Base-by-base conservation (phyloP, 495 filamentous ascomycete species). In the Tuber aestivum region DNA sequence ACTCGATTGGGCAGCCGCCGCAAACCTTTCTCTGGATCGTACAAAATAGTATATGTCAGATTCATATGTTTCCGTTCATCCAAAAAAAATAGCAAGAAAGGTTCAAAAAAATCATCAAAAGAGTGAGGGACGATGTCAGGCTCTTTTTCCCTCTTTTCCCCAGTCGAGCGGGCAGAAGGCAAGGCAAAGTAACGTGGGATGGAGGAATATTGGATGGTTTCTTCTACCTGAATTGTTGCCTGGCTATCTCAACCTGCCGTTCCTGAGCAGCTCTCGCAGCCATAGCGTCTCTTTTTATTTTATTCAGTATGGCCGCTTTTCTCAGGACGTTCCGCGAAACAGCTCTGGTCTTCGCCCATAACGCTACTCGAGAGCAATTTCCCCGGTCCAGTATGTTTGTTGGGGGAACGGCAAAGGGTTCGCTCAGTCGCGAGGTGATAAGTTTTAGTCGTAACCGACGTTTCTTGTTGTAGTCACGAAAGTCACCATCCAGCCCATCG, bases 391-490 rank as follows among this genome's bases (percentile, higher is more conserved):
- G 85, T 73, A 92, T 90, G 82, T 92, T 89, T 35, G 90, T 89
- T 8, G 91, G 87, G 0, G 91, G 91, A 18, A 86, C 84, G 1
- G 91, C 91, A 81, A 89, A 93, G 2, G 91, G 91, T 69, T 85
- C 86, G 41, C 90, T 92, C 1, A 93, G 87, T 27, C 90, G 86
- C 6, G 90, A 92, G 7, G 91, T 93, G 77, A 92, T 87, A 35
- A 92, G 84, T 37, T 88, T 84, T 32, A 89, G 83, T 8, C 89
- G 87, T 23, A 93, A 80, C 14, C 91, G 87, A 40, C 92, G 89
- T 83, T 91, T 92, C 85, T 93, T 93, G 18, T 87, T 89, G 72
- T 81, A 83, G 41, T 85, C 84, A 71, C 81, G 81, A 69, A 72
- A 75, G 37, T 77, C 74, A 56, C 75, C 74, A 76, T 86, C 86